phyloP scores from a whole-genome alignment of 257 asterid species.

The Lycium ferocissimum region DNA sequence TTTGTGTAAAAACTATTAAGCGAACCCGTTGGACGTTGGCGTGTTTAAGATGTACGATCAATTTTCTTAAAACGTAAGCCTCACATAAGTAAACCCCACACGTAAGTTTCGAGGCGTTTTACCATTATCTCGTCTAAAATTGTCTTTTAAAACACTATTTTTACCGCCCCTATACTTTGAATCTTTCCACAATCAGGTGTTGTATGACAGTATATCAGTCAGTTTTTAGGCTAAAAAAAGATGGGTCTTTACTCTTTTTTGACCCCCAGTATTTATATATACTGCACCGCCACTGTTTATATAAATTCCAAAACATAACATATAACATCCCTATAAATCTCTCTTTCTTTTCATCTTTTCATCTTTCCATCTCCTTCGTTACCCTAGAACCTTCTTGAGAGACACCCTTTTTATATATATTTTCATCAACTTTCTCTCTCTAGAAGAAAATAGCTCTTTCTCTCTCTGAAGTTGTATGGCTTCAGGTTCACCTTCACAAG shows the following conservation, averaged over 20 bases:
- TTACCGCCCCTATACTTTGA: too few relatives aligned
- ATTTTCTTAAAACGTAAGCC: too few relatives aligned
- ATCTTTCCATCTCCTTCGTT: constrained; percentile 34
- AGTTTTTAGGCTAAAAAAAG: too few relatives aligned
- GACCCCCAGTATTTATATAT: not conserved
- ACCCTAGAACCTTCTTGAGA: constrained; percentile 43
- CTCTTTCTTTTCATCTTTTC: constrained; percentile 20
- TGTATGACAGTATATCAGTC: too few relatives aligned
- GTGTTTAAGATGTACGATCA: too few relatives aligned
- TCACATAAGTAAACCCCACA: too few relatives aligned
- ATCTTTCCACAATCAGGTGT: too few relatives aligned
- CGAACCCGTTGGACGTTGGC: too few relatives aligned
- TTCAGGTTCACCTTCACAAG: constrained; percentile 80
- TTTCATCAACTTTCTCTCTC: not conserved
- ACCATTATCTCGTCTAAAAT: too few relatives aligned
- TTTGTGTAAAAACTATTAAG: too few relatives aligned
- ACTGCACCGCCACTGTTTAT: not conserved
- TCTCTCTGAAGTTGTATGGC: constrained; percentile 54
- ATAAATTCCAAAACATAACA: not conserved
- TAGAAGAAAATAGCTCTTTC: not conserved
- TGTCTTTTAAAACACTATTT: too few relatives aligned
- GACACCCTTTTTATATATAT: constrained; percentile 18
- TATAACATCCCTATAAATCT: constrained; percentile 29
- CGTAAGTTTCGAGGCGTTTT: too few relatives aligned
- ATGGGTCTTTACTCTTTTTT: not conserved